Base-by-base conservation (phyloP, 495 filamentous ascomycete genomes). In the Copromyces sp. region DNA sequence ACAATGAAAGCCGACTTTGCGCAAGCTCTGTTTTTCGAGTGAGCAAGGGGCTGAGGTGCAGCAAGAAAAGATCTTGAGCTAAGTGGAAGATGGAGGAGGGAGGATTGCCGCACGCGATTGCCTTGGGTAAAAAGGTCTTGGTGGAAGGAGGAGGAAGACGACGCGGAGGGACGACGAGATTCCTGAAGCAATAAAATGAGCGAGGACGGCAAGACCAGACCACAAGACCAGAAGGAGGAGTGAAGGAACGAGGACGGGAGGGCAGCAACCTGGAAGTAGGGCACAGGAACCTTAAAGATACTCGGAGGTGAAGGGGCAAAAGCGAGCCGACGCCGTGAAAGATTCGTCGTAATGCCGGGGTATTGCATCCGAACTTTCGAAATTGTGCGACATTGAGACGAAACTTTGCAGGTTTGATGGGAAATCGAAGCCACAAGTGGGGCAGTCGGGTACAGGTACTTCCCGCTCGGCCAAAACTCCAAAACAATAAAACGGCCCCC, bases 31-130 rank as follows among this genome's bases (percentile, higher is more conserved):
- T 2, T 42, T n/a, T 61, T 73, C 70, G 68, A 39, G 68, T 32
- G 40, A 47, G 37, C 37, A 32, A 38, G 65, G 68, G 78, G 73
- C 70, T 74, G 70, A 74, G 68, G 73, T 72, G 77, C 74, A 77
- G 77, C 73, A 75, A 47, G 71, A 47, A 69, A 35, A 29, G 16
- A 38, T 71, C 9, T 72, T 40, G 71, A 47, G 44, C 44, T 20
- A 45, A 29, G 47, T 53, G 45, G 11, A 59, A 20, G 7, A 14
- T 65, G 53, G 53, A 65, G 53, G 53, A 65, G 14, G 53, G 53
- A 35, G 53, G 53, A 65, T 65, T 35, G 53, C 53, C 53, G 29
- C 14, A 17, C 53, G 53, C 53, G 14, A 37, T 65, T 65, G 53
- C 53, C 53, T 61, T 32, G 53, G 24, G 29, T 16, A 32, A 16